Evolutionary conservation across 305 asterid genomes (phyloP).

Genomic region (Fraxinus sp.): DNA sequence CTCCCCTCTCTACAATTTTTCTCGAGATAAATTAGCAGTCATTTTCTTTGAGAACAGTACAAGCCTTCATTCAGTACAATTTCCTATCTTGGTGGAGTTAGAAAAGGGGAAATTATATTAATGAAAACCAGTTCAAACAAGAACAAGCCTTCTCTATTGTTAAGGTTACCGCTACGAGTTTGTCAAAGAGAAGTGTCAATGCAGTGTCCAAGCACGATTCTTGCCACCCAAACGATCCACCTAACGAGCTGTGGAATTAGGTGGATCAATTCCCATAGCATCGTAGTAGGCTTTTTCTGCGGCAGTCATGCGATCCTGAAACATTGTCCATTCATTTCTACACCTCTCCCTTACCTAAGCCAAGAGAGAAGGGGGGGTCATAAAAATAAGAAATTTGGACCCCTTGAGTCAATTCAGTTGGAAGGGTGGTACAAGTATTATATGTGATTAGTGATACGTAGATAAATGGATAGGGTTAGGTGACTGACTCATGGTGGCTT

Average conservation of each 20-base stretch:
- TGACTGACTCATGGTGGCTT: background rate
- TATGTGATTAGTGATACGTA: background rate
- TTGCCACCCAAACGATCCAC: background rate
- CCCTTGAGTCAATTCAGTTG: background rate
- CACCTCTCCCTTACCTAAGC: conserved; percentile 88
- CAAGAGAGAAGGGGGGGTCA: background rate
- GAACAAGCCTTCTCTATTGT: background rate
- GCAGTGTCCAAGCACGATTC: background rate
- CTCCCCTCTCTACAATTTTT: background rate
- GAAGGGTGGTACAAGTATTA: background rate
- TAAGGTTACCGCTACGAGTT: background rate
- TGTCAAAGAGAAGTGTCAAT: background rate
- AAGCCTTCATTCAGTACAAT: background rate
- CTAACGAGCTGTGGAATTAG: conserved; percentile 55
- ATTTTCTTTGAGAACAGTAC: background rate
- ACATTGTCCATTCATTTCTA: conserved; percentile 75
- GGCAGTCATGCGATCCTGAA: conserved; percentile 64
- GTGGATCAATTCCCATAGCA: conserved; percentile 67
- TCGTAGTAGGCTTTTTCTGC: conserved; percentile 69
- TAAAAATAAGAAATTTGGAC: background rate
- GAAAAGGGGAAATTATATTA: background rate
- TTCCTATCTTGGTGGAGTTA: background rate
- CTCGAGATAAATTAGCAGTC: background rate
- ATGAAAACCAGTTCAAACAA: background rate
- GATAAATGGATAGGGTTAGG: background rate